Conservation (phyloP, 2,329 filamentous ascomycete genomes). For the Blastomyces silverae region DNA sequence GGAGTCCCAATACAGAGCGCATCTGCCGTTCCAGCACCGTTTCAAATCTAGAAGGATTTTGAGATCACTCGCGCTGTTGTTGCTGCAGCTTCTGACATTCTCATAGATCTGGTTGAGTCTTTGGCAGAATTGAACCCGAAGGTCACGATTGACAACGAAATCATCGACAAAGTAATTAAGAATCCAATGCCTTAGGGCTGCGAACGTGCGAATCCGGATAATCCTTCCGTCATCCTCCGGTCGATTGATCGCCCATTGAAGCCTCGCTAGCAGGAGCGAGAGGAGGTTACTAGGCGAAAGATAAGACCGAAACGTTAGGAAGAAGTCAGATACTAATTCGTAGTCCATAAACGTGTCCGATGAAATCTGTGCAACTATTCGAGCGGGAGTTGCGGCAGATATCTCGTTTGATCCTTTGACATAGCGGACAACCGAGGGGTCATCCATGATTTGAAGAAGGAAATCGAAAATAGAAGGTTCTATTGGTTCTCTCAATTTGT, state of each 20-base stretch:
- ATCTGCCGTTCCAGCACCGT: slow-evolving; percentile 92
- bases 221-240: slow-evolving; percentile 81
- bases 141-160: slow-evolving; percentile 67
- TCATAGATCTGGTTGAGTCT: slow-evolving; percentile 62
- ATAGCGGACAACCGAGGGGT: slow-evolving; percentile 75
- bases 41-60: slow-evolving; percentile 93
- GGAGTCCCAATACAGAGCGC: slow-evolving; percentile 80
- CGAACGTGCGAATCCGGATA: slow-evolving; percentile 92
- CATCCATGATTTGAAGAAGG: slow-evolving; percentile 74
- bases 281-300: slow-evolving; percentile 69
- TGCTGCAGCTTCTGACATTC: slow-evolving; percentile 46
- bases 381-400: slow-evolving; percentile 79
- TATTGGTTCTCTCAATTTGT: slow-evolving; percentile 56
- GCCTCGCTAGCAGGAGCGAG: slow-evolving; percentile 72
- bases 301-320: slow-evolving; percentile 87
- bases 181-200: slow-evolving; percentile 93
- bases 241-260: slow-evolving; percentile 78
- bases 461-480: slow-evolving; percentile 64
- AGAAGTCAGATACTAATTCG: slow-evolving; percentile 94
- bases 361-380: slow-evolving; percentile 91
- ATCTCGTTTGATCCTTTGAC: slow-evolving; percentile 64
- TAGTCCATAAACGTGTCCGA: slow-evolving; percentile 95
- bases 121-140: slow-evolving; percentile 72
- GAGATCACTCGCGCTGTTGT: slow-evolving; percentile 56
- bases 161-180: slow-evolving; percentile 97